Base-by-base conservation (phyloP, 176 grass and related monocot genomes). In the Hyparrhenia diplandra region DNA sequence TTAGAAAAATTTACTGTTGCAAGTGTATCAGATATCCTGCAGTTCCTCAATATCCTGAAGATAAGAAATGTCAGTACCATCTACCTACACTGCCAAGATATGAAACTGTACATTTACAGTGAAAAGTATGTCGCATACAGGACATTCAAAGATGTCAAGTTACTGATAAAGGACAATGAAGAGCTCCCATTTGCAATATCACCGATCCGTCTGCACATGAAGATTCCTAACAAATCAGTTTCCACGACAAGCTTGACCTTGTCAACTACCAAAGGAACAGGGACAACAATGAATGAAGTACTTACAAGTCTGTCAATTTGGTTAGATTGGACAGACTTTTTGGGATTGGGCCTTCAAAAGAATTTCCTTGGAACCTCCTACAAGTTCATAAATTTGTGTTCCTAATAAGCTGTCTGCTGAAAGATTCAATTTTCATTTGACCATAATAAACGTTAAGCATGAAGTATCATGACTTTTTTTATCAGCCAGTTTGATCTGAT, bases 1-100 rank as follows among this genome's bases (percentile, higher is more conserved):
- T 86, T 76, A 14, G 90, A 78, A 74, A 98, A 93, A 80, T 94
- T 54, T 32, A 69, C 39, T 49, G 88, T 69, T 28, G 42, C 42
- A 30, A 72, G 69, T 31, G 45, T 72, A 49, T 72, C 69, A 31
- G 69, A 72, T 72, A 72, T 72, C 42, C 69, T 72, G 42, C 69
- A 49, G 0, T 72, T 72, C 25, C 69, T 72, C 27, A 72, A 20
- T 72, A 72, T 72, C 46, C 69, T 72, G 69, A 72, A 49, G 42
- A 72, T 29, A 72, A 49, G 4, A 42, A 72, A 49, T 49, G 42
- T 72, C 25, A 72, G 69, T 49, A 49, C 69, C 69, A 49, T 30
- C 42, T 72, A n/a, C n/a, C n/a, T n/a, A 31, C 25, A 30, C 25
- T 72, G 42, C 25, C 41, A 47, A 47, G 41, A 72, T 71, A 18